Percentiles rank a stretch among this genome's conserved stretches.
These are phyloP conservation scores for Syncephalastrum sp. DNA, from an alignment of 371 early-diverging fungal species.

Conservation along the genomic window DNA sequence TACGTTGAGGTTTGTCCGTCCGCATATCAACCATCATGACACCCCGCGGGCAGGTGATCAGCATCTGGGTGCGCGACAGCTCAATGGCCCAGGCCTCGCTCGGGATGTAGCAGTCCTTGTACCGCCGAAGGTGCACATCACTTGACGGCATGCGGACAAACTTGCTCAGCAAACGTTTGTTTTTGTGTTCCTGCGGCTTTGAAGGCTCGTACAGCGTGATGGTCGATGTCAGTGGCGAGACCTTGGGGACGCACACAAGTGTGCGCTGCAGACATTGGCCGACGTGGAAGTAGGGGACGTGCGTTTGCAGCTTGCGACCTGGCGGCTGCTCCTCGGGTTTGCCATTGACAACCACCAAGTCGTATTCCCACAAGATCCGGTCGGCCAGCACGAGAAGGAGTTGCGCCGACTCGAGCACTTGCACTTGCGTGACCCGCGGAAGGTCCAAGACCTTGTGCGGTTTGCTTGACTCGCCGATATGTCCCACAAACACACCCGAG, in stretches of 20 bases:
- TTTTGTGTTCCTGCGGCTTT: constrained; percentile 15
- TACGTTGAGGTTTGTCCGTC: constrained; percentile 46
- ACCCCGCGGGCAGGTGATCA: constrained; percentile 45
- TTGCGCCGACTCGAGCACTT: constrained; percentile 37
- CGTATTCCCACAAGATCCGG: constrained; percentile 36
- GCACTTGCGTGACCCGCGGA: constrained; percentile 32
- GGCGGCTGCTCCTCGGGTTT: constrained; percentile 31
- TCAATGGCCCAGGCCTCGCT: constrained; percentile 44
- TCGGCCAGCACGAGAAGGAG: constrained; percentile 41
- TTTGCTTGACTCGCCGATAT: constrained; percentile 20
- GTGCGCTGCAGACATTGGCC: constrained; percentile 33
- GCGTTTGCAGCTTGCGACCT: constrained; percentile 30
- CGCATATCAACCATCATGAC: constrained; percentile 44
- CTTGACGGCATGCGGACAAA: constrained; percentile 8
- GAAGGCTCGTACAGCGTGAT: constrained; percentile 32
- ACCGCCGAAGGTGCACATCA: constrained; percentile 28
- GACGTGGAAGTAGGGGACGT: constrained; percentile 43
- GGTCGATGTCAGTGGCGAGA: constrained; percentile 30
- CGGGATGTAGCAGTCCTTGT: constrained; percentile 45
- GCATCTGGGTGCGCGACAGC: constrained; percentile 33
- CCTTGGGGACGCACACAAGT: constrained; percentile 41
- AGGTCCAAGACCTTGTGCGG: constrained; percentile 36
- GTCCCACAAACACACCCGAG: constrained; percentile 44
- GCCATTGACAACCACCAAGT: constrained; percentile 31
- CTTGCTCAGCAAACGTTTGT: constrained; percentile 13